A percentile compares a stretch with the other conserved stretches of the same genome.
Evolutionary conservation across 169 alveolate genomes (phyloP).

Genomic region (Cryptosporidium meleagridis): DNA sequence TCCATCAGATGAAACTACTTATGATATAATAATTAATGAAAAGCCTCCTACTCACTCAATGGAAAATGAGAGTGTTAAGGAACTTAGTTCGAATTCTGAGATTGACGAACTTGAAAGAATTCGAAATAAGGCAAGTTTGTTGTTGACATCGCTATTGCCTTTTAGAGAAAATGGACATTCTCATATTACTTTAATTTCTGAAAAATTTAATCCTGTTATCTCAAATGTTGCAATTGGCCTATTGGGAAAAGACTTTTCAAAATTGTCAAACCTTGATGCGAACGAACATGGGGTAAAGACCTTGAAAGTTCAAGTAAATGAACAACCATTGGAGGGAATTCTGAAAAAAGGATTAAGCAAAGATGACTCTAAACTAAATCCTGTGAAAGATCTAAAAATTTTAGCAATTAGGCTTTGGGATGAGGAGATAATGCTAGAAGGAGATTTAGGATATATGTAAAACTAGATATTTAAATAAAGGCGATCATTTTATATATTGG

Average conservation of each 20-base stretch:
- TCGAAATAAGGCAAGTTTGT: not conserved
- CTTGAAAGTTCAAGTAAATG: slow-evolving; percentile 6
- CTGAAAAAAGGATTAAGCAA: not conserved
- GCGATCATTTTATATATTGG: not conserved
- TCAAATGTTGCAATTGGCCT: slow-evolving; percentile 20
- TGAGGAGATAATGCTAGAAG: not conserved
- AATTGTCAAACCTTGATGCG: not conserved
- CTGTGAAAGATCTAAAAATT: not conserved
- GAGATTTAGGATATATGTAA: slow-evolving; percentile 32
- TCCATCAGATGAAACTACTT: not conserved
- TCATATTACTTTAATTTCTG: slow-evolving; percentile 50
- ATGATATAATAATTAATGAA: not conserved
- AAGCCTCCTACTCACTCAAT: not conserved
- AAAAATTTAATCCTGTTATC: slow-evolving; percentile 20
- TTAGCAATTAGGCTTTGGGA: slow-evolving; percentile 24
- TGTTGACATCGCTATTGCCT: not conserved
- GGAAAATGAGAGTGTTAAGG: not conserved
- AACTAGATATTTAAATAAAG: not conserved
- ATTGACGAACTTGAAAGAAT: not conserved
- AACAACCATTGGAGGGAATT: not conserved
- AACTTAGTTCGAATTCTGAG: not conserved
- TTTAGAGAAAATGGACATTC: slow-evolving; percentile 37
- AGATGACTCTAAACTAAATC: not conserved
- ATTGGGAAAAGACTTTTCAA: not conserved
- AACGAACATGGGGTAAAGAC: not conserved